Evolutionary conservation across 2,329 filamentous ascomycete genomes (phyloP), one percentile per base, ranked within the genome.

Genomic region (Neoarthrinium moseri): DNA sequence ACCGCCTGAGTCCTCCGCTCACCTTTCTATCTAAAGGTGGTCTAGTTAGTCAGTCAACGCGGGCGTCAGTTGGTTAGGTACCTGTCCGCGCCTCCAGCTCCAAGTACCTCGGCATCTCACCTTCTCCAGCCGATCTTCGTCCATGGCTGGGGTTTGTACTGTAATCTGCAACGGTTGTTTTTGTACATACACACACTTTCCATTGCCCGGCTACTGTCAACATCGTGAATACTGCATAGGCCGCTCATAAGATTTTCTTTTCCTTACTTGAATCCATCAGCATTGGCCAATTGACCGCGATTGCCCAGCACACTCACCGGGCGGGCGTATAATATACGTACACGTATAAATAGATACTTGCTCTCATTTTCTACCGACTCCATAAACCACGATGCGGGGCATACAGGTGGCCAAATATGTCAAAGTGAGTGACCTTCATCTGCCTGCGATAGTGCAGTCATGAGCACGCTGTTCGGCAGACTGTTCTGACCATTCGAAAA

Each of bases 371-470:
- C 33, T 24, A 7, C 27, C 11, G 32, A 7, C 17, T 27, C n/a
- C 20, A 17, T 23, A 33, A 17, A 22, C 12, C 29, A 83, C 53
- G 42, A 92, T 92, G 88, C 83, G 81, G 56, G 89, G 81, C 58
- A 89, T 91, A 47, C 81, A 89, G 65, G 70, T 91, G 47, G 80
- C 74, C 54, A 72, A 87, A 75, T 90, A 90, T 60, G 83, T 90
- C 68, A 84, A 87, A 72, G 86, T 87, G 71, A 55, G 57, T 18
- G 36, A 22, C 23, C 13, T 10, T 29, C 17, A 17, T 33, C 3
- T 6, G 18, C 32, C 32, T 17, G 10, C 32, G 30, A 42, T 47
- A 38, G 3, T 23, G 17, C 18, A 17, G 34, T 24, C 29, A 22
- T 36, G 5, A n/a, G n/a, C 26, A 8, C n/a, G 26, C 26, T n/a